Conservation (phyloP, 768 basidiomycete species). For the Lentinula edodes region DNA sequence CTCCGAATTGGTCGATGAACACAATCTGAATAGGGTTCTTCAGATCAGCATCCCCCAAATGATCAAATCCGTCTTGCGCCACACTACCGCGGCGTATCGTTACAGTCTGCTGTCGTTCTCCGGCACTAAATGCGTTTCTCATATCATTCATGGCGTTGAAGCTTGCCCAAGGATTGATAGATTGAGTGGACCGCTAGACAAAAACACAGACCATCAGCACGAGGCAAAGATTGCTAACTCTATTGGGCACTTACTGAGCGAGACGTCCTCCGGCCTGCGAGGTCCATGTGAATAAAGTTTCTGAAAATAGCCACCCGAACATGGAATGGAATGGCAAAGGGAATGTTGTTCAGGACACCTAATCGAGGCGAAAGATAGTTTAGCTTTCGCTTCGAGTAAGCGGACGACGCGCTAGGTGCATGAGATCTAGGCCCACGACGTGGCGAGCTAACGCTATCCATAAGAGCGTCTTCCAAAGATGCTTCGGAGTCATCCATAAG, state of each 20-base stretch:
- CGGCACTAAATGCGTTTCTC: neutral
- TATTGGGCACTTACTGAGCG: neutral
- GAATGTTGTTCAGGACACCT: constrained; percentile 91
- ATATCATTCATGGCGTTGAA: neutral
- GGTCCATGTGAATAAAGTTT: constrained; percentile 51
- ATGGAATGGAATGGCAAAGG: constrained; percentile 92
- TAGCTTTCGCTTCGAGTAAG: constrained; percentile 52
- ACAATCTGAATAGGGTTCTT: constrained; percentile 82
- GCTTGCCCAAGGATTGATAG: neutral
- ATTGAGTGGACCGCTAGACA: neutral
- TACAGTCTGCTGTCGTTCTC: constrained; percentile 27
- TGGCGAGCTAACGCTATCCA: neutral
- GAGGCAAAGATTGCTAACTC: neutral
- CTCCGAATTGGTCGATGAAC: constrained; percentile 89
- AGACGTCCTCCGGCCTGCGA: neutral
- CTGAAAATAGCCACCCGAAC: constrained; percentile 88
- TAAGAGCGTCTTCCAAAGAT: neutral
- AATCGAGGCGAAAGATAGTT: constrained; percentile 79
- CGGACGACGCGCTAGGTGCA: neutral
- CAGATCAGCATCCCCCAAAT: constrained; percentile 69
- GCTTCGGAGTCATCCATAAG: constrained; percentile 14
- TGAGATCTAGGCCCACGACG: neutral
- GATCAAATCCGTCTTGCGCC: constrained; percentile 88
- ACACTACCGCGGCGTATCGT: constrained; percentile 71
- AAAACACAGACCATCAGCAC: neutral